Evolutionary conservation across 441 rosid species (phyloP), one percentile per base, ranked within the genome.

Genomic region (Bocquillonia castaneifolia): DNA sequence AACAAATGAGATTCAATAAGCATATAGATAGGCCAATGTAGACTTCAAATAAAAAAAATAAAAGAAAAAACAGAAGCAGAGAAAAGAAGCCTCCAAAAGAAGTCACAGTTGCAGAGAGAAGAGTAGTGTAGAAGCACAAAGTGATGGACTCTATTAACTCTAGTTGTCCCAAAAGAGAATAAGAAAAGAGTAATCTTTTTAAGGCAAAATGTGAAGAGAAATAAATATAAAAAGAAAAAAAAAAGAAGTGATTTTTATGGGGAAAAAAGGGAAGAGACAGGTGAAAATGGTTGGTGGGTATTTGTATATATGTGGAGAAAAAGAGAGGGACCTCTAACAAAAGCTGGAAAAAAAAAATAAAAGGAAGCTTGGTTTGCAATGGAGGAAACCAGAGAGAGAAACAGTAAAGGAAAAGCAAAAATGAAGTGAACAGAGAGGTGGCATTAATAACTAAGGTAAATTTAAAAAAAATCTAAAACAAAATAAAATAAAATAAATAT

Each of bases 341-440:
- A 78, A 80, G 89, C 82, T 78, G 82, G 82, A 85, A 81, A 20
- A 20, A n/a, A 48, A 79, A 83, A 85, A 80, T n/a, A 20, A n/a
- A 48, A 79, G 84, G 70, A 87, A 82, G 86, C 90, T 88, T 87
- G 76, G 84, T 86, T 87, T 93, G 90, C 88, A 87, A 90, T 81
- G 86, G 84, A 84, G 89, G 86, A 88, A 86, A 85, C 79, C 73
- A 73, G 50, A 74, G 54, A 74, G 42, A 64, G 47, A 69, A 56
- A 76, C 66, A 85, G 88, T 83, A 73, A 85, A 80, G 81, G 72
- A 34, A 77, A 85, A 83, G 87, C 83, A 81, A 80, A 65, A 70
- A 48, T 22, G 44, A 39, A 39, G 44, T 2, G 14, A 39, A 2
- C 14, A 39, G 15, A 10, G 26, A 53, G 64, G 63, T 72, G 66